Evolutionary conservation across 2,329 filamentous ascomycete species (phyloP).

Genomic region (Ophiocordyceps camponoti-floridani): DNA sequence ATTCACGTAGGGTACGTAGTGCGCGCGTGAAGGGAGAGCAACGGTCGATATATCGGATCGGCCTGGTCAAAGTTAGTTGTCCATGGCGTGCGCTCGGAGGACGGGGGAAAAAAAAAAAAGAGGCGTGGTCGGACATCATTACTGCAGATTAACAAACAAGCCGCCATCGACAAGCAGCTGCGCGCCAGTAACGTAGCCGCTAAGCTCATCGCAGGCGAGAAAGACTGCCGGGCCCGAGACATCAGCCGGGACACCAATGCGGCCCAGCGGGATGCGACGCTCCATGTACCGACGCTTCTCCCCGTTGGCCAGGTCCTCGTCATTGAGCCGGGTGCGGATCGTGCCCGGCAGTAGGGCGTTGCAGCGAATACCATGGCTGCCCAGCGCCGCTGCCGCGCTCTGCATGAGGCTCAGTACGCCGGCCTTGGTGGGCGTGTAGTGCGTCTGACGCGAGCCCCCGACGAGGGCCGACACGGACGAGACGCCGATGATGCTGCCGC

Average conservation of each 20-base stretch:
- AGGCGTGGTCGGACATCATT: constrained; percentile 4
- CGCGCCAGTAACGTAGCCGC: constrained; percentile 64
- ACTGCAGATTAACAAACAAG: constrained; percentile 78
- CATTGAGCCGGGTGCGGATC: constrained; percentile 69
- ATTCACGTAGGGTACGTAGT: no score
- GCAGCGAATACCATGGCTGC: constrained; percentile 58
- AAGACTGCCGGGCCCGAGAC: constrained; percentile 74
- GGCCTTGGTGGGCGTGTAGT: constrained; percentile 83
- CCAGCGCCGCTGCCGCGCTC: constrained; percentile 62
- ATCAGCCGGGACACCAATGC: constrained; percentile 56
- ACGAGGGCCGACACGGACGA: constrained; percentile 59
- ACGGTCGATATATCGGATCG: no score
- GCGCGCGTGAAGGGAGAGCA: no score
- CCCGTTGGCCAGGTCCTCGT: constrained; percentile 59
- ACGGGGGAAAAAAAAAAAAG: no score
- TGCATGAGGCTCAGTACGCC: constrained; percentile 71
- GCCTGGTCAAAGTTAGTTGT: no score
- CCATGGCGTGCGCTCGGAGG: no score
- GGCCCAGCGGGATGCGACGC: constrained; percentile 58
- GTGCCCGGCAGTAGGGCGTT: constrained; percentile 75
- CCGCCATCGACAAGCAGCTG: constrained; percentile 79
- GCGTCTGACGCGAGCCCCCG: constrained; percentile 60
- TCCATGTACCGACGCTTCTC: constrained; percentile 65
- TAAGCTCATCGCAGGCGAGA: constrained; percentile 61
- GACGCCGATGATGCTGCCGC: constrained; percentile 66